phyloP scores from a whole-genome alignment of 1,284 basidiomycete genomes.

The Sphaerobolus stellatus region DNA sequence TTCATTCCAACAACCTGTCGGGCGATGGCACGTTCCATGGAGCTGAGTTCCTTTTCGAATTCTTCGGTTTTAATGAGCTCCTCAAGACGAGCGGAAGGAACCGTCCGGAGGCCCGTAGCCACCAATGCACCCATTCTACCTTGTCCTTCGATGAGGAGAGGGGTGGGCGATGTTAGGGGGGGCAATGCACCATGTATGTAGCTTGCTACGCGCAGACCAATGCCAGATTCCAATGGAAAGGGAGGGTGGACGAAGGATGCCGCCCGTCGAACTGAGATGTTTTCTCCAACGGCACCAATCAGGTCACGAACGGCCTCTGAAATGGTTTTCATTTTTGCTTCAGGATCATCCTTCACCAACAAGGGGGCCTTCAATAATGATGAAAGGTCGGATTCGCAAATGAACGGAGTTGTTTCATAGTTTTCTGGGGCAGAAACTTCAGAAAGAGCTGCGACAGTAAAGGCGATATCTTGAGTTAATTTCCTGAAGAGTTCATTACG shows the following conservation, averaged over 20 bases:
- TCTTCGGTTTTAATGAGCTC: slow-evolving; percentile 42
- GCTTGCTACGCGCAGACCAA: slow-evolving; percentile 66
- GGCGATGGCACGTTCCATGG: slow-evolving; percentile 76
- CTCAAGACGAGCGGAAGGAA: slow-evolving; percentile 32
- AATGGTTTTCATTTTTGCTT: slow-evolving; percentile 50
- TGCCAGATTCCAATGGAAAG: slow-evolving; percentile 38
- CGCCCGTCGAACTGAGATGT: slow-evolving; percentile 78
- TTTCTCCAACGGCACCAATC: slow-evolving; percentile 88
- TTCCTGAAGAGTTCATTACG: slow-evolving; percentile 82
- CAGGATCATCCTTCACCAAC: slow-evolving; percentile 47
- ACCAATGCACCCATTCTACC: slow-evolving; percentile 74
- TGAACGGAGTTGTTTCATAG: slow-evolving; percentile 32
- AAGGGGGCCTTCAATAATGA: slow-evolving; percentile 65
- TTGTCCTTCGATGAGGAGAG: slow-evolving; percentile 39
- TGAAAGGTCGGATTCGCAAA: slow-evolving; percentile 47
- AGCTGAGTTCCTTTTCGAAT: slow-evolving; percentile 56
- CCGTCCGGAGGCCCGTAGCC: slow-evolving; percentile 58
- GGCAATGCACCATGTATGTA: slow-evolving; percentile 69
- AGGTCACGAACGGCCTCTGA: slow-evolving; percentile 73
- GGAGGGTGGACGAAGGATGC: slow-evolving; percentile 65
- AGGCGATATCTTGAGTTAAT: slow-evolving; percentile 79
- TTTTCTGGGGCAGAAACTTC: slow-evolving; percentile 40
- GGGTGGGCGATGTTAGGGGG: slow-evolving; percentile 15
- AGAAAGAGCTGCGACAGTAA: slow-evolving; percentile 81
- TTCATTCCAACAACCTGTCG: slow-evolving; percentile 87